Conservation (phyloP, 1,284 basidiomycete genomes). For the Meripilus lineatus region DNA sequence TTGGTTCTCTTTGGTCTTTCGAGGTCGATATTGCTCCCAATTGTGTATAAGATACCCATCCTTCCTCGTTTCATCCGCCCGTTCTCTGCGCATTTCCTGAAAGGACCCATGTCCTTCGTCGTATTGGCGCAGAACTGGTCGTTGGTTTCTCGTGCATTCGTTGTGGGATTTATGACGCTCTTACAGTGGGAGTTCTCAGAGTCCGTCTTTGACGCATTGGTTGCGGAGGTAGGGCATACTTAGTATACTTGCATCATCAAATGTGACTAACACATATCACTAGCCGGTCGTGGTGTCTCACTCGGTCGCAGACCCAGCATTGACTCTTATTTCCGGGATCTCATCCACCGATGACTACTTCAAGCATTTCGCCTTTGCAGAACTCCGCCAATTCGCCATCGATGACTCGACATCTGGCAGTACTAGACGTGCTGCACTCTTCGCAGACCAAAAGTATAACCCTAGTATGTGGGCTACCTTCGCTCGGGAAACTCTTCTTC, state of each 20-base stretch:
- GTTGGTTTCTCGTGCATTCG: slow-evolving; percentile 44
- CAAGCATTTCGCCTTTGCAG: slow-evolving; percentile 54
- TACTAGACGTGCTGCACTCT: slow-evolving; percentile 49
- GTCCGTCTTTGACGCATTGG: slow-evolving; percentile 47
- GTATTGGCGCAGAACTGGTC: slow-evolving; percentile 42
- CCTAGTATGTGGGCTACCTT: slow-evolving; percentile 63
- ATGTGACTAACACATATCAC: background rate
- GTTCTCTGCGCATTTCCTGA: slow-evolving; percentile 57
- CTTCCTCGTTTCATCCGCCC: slow-evolving; percentile 46
- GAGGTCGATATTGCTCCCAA: slow-evolving; percentile 41
- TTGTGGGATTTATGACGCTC: slow-evolving; percentile 44
- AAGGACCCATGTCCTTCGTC: slow-evolving; percentile 48
- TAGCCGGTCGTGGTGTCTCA: slow-evolving; percentile 41
- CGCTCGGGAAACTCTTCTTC: slow-evolving; percentile 51
- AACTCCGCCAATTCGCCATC: slow-evolving; percentile 42
- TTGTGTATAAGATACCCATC: slow-evolving; percentile 49
- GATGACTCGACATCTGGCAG: slow-evolving; percentile 36
- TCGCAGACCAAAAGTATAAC: slow-evolving; percentile 64
- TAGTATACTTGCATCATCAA: background rate
- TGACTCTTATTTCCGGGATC: slow-evolving; percentile 56
- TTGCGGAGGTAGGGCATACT: slow-evolving; percentile 37
- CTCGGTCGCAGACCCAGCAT: slow-evolving; percentile 42
- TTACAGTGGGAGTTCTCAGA: slow-evolving; percentile 60
- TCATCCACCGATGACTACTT: slow-evolving; percentile 43
- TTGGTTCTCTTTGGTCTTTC: slow-evolving; percentile 38